Evolutionary conservation across 305 asterid species (phyloP).

Genomic region (Solanum hybrid): DNA sequence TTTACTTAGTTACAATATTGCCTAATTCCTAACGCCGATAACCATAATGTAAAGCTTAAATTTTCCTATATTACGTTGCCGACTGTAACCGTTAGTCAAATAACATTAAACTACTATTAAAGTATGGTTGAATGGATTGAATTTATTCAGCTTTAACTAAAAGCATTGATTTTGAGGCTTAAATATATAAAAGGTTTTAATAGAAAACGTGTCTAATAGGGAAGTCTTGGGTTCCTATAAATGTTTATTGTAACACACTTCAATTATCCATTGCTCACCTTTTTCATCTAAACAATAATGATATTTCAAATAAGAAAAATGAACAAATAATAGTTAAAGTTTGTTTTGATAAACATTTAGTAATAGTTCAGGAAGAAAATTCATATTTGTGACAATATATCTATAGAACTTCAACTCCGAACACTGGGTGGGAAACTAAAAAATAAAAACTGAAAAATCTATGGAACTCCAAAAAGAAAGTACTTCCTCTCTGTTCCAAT

Average conservation of each 20-base stretch:
- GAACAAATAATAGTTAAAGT: neutral
- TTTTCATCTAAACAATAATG: neutral
- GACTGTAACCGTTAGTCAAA: neutral
- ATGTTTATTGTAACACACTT: neutral
- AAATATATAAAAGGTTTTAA: neutral
- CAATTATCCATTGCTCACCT: too few relatives aligned
- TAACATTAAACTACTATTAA: neutral
- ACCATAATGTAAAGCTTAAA: neutral
- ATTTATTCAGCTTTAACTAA: neutral
- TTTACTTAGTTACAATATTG: neutral
- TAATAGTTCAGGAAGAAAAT: neutral
- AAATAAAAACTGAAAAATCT: too few relatives aligned
- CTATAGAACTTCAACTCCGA: neutral
- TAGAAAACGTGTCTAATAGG: neutral
- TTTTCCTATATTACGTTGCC: neutral
- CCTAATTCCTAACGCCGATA: neutral
- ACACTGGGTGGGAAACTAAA: too few relatives aligned
- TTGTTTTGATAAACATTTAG: neutral
- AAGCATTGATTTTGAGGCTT: neutral
- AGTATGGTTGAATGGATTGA: neutral
- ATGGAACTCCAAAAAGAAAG: neutral
- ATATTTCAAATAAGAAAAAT: neutral
- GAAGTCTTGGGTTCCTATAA: too few relatives aligned
- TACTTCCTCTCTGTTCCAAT: neutral
- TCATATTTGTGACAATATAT: too few relatives aligned